Evolutionary conservation across 2,329 filamentous ascomycete genomes (phyloP), one percentile per base, ranked within the genome.

Genomic region (Fusarium sp.): DNA sequence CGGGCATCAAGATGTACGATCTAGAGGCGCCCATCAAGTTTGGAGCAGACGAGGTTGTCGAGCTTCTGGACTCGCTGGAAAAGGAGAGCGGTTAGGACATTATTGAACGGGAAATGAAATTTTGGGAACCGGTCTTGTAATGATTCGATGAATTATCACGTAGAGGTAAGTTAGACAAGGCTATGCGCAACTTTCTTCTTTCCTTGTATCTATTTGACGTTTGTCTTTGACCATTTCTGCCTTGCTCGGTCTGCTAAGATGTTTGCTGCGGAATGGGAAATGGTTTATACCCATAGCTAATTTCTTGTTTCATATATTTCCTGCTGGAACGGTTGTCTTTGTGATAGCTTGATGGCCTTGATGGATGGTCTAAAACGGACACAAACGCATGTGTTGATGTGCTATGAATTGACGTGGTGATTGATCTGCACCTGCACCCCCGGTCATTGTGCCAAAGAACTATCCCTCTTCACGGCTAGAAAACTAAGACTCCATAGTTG

Each of bases 401-500:
- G 25, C 15, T n/a, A 52, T 52, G 25, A n/a, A 30, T 7, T 9
- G 10, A 17, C 2, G 3, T n/a, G 47, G 10, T 9, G 17, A 32
- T 15, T 17, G 10, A 50, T 52, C 25, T 52, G n/a, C 8, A 8
- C 6, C 6, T 25, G 1, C 6, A 56, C 33, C 4, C 8, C 20
- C 4, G 14, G 4, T 37, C 35, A 27, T 27, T 11, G 15, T 1
- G 7, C 10, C 22, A 64, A 71, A 0, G 3, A 3, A 6, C 50
- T 56, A 1, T 71, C 68, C n/a, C 73, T 70, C 30, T 54, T 76
- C 1, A 76, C 69, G 1, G 74, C 73, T 5, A 76, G 62, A 8
- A 76, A 76, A 2, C 67, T 72, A 10, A 76, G 47, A 50, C 74
- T 76, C 74, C 74, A 76, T 2, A 76, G 54, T n/a, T 76, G 73